phyloP scores from a whole-genome alignment of 148 eudicot species.

The Silene conica region DNA sequence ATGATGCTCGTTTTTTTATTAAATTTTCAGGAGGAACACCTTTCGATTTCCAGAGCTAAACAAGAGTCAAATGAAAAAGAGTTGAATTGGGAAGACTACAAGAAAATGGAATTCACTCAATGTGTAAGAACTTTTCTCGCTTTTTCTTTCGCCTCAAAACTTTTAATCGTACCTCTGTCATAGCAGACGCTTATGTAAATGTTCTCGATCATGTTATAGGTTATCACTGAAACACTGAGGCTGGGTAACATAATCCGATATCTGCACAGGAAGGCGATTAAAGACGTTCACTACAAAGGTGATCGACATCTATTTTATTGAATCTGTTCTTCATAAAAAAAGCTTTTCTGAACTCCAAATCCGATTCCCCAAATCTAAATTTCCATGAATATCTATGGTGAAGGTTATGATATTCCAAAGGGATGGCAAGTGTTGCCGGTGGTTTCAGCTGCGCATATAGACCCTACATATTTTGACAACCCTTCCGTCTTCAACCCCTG shows the following conservation, averaged over 20 bases:
- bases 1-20: background rate
- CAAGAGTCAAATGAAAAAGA: conserved; percentile 45
- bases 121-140: conserved; percentile 52
- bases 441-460: conserved; percentile 90
- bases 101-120: conserved; percentile 94
- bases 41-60: conserved; percentile 54
- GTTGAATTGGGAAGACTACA: conserved; percentile 91
- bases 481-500: conserved; percentile 87
- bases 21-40: conserved; percentile 68
- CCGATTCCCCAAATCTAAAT: no score
- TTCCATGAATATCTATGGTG: conserved; percentile 16
- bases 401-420: conserved; percentile 96
- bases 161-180: background rate
- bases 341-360: no score
- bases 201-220: conserved; percentile 26
- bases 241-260: conserved; percentile 93
- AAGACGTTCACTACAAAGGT: conserved; percentile 85
- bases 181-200: no score
- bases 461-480: conserved; percentile 65
- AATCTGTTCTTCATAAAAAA: no score
- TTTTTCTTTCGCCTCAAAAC: background rate
- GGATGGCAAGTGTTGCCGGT: conserved; percentile 99
- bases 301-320: background rate
- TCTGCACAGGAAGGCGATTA: conserved; percentile 84
- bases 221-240: conserved; percentile 81